These are phyloP conservation scores for Penicillium tannophilum DNA, from an alignment of 495 filamentous ascomycete genomes.

Conservation along the genomic window DNA sequence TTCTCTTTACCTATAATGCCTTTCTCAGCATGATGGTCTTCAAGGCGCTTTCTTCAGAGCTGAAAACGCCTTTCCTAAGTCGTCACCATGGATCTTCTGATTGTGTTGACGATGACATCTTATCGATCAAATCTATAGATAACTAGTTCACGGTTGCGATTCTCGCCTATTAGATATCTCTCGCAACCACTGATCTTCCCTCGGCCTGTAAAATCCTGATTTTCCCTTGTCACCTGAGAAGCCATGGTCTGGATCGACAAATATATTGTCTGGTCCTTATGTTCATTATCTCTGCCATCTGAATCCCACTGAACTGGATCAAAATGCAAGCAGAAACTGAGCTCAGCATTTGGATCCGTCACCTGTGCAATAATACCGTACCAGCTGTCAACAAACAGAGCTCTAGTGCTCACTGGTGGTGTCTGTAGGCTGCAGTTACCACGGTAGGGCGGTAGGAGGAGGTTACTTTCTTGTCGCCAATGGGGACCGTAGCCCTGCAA, in stretches of 20 bases:
- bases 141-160: slow-evolving; percentile 51
- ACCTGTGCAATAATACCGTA: slow-evolving; percentile 55
- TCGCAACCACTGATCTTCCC: slow-evolving; percentile 65
- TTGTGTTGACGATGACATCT: not conserved
- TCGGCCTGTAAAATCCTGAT: slow-evolving; percentile 52
- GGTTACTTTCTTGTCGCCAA: slow-evolving; percentile 49
- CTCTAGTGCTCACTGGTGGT: slow-evolving; percentile 22
- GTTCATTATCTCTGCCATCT: slow-evolving; percentile 14
- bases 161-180: slow-evolving; percentile 64
- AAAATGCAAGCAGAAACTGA: slow-evolving; percentile 58
- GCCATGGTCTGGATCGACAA: slow-evolving; percentile 40
- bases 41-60: too few species aligned
- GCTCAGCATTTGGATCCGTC: slow-evolving; percentile 52
- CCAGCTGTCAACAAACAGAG: slow-evolving; percentile 28
- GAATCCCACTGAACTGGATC: slow-evolving; percentile 21
- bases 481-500: slow-evolving; percentile 54
- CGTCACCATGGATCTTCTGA: too few species aligned
- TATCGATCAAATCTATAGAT: slow-evolving; percentile 55
- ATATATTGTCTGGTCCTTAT: slow-evolving; percentile 23
- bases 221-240: slow-evolving; percentile 43
- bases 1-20: too few species aligned
- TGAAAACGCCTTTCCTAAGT: too few species aligned
- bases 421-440: slow-evolving; percentile 36
- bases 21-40: too few species aligned
- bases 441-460: slow-evolving; percentile 44